Evolutionary conservation across 2,329 filamentous ascomycete species (phyloP), one percentile per base, ranked within the genome.

Genomic region (Microcyclosporella mali): DNA sequence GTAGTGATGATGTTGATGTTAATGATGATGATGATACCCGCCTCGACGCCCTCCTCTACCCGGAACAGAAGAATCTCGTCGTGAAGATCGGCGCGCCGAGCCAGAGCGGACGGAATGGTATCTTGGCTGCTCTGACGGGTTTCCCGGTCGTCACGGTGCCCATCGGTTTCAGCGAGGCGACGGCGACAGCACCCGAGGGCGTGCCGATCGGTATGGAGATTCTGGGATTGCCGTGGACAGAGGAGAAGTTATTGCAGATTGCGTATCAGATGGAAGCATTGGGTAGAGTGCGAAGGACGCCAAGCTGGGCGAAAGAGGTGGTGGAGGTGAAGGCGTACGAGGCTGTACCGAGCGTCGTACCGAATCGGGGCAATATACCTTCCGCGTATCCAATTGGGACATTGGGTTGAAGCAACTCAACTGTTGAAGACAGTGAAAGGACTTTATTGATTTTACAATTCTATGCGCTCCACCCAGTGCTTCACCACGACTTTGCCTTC

Each of bases 391-490:
- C 74, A 1, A 16, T 76, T 14, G 75, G 74, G n/a, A 28, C 17
- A 15, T 21, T 43, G 25, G 15, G 35, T 4, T 25, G 9, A n/a
- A n/a, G 9, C 21, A 25, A 4, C 6, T 25, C 21, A 9, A 25
- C 4, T 25, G 21, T 6, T 25, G 21, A 25, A 25, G 21, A 9
- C 6, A 25, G 21, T 9, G 21, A 25, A 25, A 25, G 4, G 21
- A n/a, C n/a, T 25, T 6, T 25, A 17, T 21, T n/a, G n/a, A n/a
- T 25, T 25, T 50, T 41, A 84, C 16, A 81, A 57, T 50, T 79
- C 64, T 60, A 97, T 95, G 35, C 82, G 74, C 40, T 82, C 74
- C 2, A 88, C 68, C 84, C 86, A 97, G 67, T 97, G 90, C 56
- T 73, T 75, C 43, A 92, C 70, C 27, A 95, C 86, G 10, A 85